These are phyloP conservation scores for Lojkania enalia DNA, from an alignment of 2,329 filamentous ascomycete genomes.

Conservation along the genomic window DNA sequence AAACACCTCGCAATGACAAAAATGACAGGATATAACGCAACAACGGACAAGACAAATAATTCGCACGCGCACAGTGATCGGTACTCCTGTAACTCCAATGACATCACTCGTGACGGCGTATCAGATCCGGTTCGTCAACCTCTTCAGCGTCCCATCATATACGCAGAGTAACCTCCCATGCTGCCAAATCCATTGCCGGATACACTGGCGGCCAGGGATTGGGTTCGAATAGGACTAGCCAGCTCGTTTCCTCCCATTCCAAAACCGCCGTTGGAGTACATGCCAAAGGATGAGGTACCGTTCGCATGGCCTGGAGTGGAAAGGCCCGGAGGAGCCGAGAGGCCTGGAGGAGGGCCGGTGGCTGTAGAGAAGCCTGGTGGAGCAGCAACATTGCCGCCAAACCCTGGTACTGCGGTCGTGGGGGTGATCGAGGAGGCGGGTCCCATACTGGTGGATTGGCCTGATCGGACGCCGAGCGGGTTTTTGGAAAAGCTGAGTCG, in stretches of 20 bases:
- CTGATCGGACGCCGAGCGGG: slow-evolving; percentile 85
- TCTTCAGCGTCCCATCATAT: slow-evolving; percentile 46
- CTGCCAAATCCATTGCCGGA: slow-evolving; percentile 36
- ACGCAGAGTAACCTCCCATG: slow-evolving; percentile 40
- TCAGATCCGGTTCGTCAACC: background rate
- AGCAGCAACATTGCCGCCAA: slow-evolving; percentile 59
- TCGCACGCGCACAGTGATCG: slow-evolving; percentile 35
- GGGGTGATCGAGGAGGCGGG: slow-evolving; percentile 55
- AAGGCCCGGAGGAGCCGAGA: slow-evolving; percentile 74
- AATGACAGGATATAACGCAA: slow-evolving; percentile 47
- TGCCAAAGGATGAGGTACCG: slow-evolving; percentile 36
- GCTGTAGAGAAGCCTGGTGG: slow-evolving; percentile 65
- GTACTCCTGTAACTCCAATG: slow-evolving; percentile 37
- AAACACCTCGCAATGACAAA: slow-evolving; percentile 49
- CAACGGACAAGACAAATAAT: slow-evolving; percentile 38
- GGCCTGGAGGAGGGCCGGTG: slow-evolving; percentile 79
- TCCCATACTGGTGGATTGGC: slow-evolving; percentile 62
- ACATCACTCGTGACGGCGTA: slow-evolving; percentile 42
- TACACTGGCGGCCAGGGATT: slow-evolving; percentile 35
- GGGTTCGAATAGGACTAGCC: slow-evolving; percentile 29
- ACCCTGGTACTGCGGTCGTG: slow-evolving; percentile 58
- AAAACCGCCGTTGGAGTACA: slow-evolving; percentile 44
- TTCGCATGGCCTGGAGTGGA: slow-evolving; percentile 41
- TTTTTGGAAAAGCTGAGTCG: slow-evolving; percentile 97
- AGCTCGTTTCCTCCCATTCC: slow-evolving; percentile 41